Conservation (phyloP, 2,329 filamentous ascomycete species). For the Neofusicoccum kwambonambiense region DNA sequence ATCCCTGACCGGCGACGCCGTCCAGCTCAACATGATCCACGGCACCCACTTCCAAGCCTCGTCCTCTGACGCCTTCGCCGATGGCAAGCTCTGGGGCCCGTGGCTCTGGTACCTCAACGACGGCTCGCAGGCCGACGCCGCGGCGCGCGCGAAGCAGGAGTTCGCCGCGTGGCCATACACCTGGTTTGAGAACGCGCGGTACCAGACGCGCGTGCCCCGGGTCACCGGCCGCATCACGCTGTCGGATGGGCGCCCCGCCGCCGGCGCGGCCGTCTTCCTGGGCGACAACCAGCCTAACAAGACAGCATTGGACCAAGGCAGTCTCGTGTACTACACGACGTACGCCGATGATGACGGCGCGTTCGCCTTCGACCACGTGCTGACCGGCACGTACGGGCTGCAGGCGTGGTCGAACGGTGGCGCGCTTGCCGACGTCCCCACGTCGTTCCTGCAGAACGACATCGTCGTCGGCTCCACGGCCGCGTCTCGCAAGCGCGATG, state of each 20-base stretch:
- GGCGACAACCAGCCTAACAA: constrained; percentile 49
- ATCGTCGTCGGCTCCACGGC: constrained; percentile 35
- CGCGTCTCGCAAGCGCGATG: constrained; percentile 21
- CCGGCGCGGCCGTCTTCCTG: constrained; percentile 51
- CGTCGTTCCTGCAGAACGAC: constrained; percentile 43
- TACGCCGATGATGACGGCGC: constrained; percentile 45
- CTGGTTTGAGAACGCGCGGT: constrained; percentile 49
- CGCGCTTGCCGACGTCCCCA: constrained; percentile 47
- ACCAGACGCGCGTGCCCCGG: constrained; percentile 48
- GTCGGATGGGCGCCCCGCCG: constrained; percentile 49
- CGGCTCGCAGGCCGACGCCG: constrained; percentile 47
- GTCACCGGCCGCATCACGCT: constrained; percentile 47
- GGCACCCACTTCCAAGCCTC: constrained; percentile 49
- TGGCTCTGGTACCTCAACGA: constrained; percentile 48
- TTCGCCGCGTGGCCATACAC: constrained; percentile 48
- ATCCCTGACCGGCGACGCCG: constrained; percentile 50
- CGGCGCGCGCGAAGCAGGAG: constrained; percentile 41
- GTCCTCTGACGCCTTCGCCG: constrained; percentile 40
- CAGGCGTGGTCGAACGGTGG: constrained; percentile 52
- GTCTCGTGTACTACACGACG: constrained; percentile 49
- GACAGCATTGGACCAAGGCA: constrained; percentile 49
- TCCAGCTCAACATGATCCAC: constrained; percentile 56
- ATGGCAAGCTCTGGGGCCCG: constrained; percentile 38
- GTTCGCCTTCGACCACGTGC: constrained; percentile 47
- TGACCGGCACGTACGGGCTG: constrained; percentile 46